These are phyloP conservation scores for Solanum neorickii DNA, from an alignment of 257 asterid genomes.

Conservation along the genomic window DNA sequence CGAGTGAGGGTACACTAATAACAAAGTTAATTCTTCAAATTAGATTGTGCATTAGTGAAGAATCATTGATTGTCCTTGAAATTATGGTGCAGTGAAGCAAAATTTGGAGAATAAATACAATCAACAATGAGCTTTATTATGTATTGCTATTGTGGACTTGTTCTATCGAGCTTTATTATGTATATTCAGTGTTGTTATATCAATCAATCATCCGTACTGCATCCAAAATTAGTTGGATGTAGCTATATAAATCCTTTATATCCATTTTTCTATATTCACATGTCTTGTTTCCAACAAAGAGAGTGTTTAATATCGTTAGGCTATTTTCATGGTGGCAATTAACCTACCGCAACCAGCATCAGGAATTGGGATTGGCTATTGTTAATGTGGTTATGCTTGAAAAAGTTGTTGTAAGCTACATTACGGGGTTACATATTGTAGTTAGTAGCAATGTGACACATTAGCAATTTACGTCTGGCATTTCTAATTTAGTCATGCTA, in stretches of 20 bases:
- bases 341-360: background rate
- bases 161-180: background rate
- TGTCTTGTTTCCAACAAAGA: background rate
- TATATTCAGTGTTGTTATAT: background rate
- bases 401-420: background rate
- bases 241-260: background rate
- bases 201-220: background rate
- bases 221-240: background rate
- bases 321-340: background rate
- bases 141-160: background rate
- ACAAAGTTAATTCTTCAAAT: background rate
- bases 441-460: background rate
- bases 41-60: background rate
- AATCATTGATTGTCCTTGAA: background rate
- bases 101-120: background rate
- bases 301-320: background rate
- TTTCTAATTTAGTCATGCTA: background rate
- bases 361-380: background rate
- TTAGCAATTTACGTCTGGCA: background rate
- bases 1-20: background rate
- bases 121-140: background rate
- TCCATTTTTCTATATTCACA: background rate
- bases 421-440: background rate
- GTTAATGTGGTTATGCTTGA: background rate
- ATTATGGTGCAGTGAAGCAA: background rate